phyloP scores from a whole-genome alignment of 805 yeast species.

The Hanseniaspora lachancei region DNA sequence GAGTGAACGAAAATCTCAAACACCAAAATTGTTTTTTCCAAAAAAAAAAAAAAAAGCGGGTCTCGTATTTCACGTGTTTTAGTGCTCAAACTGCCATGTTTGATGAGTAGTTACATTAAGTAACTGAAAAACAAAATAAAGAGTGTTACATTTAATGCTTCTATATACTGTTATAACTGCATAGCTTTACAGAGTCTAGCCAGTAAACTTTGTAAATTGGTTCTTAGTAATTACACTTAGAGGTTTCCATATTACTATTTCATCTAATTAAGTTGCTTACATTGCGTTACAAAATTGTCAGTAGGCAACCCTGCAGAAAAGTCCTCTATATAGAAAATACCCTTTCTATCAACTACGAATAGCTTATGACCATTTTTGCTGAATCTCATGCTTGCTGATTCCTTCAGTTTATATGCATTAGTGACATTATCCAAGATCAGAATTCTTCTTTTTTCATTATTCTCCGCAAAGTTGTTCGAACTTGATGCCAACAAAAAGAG shows the following conservation, averaged over 20 bases:
- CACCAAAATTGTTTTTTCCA: background rate
- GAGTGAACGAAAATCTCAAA: background rate
- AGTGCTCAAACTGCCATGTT: no score
- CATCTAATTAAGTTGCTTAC: constrained; percentile 40
- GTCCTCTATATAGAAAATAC: constrained; percentile 64
- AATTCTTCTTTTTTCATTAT: constrained; percentile 38
- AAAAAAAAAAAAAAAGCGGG: background rate
- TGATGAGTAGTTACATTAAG: no score
- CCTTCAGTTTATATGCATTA: constrained; percentile 55
- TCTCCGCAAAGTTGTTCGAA: constrained; percentile 31
- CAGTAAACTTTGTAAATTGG: no score
- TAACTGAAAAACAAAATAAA: no score
- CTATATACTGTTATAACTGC: no score
- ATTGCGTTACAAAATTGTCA: constrained; percentile 50
- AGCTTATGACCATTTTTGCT: constrained; percentile 72
- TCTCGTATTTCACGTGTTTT: no score
- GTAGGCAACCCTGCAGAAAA: constrained; percentile 77
- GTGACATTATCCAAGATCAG: constrained; percentile 61
- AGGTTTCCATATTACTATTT: background rate
- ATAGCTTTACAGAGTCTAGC: no score
- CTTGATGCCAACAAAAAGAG: constrained; percentile 58
- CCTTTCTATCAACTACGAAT: constrained; percentile 68
- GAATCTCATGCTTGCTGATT: constrained; percentile 67
- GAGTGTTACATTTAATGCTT: no score
- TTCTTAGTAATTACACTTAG: no score